phyloP scores from a whole-genome alignment of 2,329 filamentous ascomycete genomes.

The Endoconidiophora laricicola region DNA sequence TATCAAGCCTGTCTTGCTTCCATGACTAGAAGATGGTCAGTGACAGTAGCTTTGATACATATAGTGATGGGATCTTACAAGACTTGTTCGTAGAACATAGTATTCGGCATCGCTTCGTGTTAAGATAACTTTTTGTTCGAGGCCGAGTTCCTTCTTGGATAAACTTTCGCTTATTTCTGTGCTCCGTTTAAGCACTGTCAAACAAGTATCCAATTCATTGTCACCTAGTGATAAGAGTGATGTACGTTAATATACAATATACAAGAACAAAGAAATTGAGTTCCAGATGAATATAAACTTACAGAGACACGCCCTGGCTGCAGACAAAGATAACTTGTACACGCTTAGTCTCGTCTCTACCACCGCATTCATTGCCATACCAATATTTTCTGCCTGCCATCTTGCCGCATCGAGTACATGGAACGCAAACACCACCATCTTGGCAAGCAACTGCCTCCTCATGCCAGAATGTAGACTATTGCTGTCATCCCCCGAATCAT shows the following conservation, averaged over 20 bases:
- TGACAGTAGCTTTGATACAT: background rate
- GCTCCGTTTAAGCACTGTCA: conserved; percentile 39
- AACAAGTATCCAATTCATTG: conserved; percentile 38
- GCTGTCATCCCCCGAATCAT: conserved; percentile 23
- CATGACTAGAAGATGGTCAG: conserved; percentile 40
- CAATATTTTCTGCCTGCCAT: conserved; percentile 16
- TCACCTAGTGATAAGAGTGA: conserved; percentile 28
- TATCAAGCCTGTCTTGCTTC: conserved; percentile 54
- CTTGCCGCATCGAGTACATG: conserved; percentile 46
- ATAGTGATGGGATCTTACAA: conserved; percentile 32
- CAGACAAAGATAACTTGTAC: conserved; percentile 50
- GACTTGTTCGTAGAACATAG: conserved; percentile 43
- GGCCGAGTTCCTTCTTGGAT: background rate
- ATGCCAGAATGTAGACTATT: conserved; percentile 5
- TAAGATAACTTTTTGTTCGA: conserved; percentile 2
- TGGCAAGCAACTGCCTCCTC: conserved; percentile 21
- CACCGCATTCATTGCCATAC: conserved; percentile 13
- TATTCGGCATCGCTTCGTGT: conserved; percentile 35
- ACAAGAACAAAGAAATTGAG: background rate
- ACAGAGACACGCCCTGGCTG: conserved; percentile 46
- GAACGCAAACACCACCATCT: conserved; percentile 42
- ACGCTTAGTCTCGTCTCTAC: conserved; percentile 34
- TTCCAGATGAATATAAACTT: conserved; percentile 16
- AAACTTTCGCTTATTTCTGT: conserved; percentile 5
- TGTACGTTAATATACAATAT: background rate